Evolutionary conservation across 177 flowering plant genomes (phyloP).

Genomic region (Telopea speciosissima): DNA sequence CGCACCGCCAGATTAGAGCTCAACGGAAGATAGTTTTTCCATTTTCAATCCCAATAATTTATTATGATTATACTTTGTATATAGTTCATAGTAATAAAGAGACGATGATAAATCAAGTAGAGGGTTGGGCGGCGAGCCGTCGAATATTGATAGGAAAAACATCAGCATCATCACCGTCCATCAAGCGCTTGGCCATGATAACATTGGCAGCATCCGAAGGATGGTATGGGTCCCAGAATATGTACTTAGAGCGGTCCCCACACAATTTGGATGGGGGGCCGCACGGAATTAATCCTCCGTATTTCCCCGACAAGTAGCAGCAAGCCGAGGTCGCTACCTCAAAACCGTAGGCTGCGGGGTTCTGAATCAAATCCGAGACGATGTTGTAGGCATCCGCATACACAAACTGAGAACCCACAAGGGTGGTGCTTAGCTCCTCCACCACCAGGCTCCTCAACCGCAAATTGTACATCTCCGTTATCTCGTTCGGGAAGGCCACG

Average conservation of each 20-base stretch:
- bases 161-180: conserved; percentile 42
- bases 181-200: conserved; percentile 46
- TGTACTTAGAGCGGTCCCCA: conserved; percentile 55
- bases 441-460: conserved; percentile 36
- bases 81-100: too few relatives aligned
- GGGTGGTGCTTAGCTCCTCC: conserved; percentile 36
- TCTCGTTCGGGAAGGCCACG: conserved; percentile 39
- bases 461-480: conserved; percentile 47
- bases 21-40: too few relatives aligned
- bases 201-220: conserved; percentile 69
- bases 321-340: conserved; percentile 51
- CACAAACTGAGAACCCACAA: conserved; percentile 22
- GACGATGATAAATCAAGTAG: too few relatives aligned
- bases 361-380: background rate
- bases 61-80: too few relatives aligned
- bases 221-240: conserved; percentile 89
- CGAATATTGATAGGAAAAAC: conserved; percentile 58
- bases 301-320: conserved; percentile 44
- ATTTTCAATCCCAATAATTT: too few relatives aligned
- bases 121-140: conserved; percentile 20
- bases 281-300: conserved; percentile 73
- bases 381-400: conserved; percentile 23
- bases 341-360: conserved; percentile 42
- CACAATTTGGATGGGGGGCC: conserved; percentile 54
- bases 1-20: too few relatives aligned